phyloP scores from a whole-genome alignment of 176 grass and related monocot species.

The Lolium perenne region DNA sequence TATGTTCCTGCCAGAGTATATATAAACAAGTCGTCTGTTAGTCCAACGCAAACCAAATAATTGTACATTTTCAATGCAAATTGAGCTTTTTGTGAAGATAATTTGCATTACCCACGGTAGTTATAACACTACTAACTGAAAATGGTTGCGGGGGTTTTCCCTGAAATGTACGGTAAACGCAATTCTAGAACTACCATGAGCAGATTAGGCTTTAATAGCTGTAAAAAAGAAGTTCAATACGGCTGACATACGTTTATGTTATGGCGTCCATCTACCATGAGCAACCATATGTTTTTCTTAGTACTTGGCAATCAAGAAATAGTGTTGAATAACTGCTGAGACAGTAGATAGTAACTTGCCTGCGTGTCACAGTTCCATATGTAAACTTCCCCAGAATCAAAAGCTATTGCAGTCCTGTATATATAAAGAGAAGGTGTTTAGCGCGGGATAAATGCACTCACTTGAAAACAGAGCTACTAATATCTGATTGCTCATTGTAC shows the following conservation, averaged over 20 bases:
- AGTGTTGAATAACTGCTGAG: neutral
- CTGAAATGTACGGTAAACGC: too few species aligned
- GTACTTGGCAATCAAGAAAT: too few species aligned
- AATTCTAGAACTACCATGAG: too few species aligned
- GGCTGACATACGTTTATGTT: neutral
- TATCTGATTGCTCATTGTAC: neutral
- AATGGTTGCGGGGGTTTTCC: too few species aligned
- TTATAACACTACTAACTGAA: too few species aligned
- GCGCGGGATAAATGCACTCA: neutral
- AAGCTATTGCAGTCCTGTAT: neutral
- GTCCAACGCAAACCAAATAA: neutral
- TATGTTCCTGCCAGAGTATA: neutral
- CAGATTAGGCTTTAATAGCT: too few species aligned
- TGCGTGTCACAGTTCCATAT: neutral
- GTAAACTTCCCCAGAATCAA: rapidly evolving
- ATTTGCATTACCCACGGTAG: neutral
- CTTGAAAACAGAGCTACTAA: neutral
- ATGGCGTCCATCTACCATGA: neutral
- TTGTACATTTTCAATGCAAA: neutral
- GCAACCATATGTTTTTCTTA: neutral
- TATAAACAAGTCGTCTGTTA: neutral
- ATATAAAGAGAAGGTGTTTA: neutral
- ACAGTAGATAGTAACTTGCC: neutral
- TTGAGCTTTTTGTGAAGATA: neutral
- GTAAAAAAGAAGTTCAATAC: too few species aligned